These are phyloP conservation scores for Aspergillus uvarum DNA, from an alignment of 2,329 filamentous ascomycete genomes.

Conservation along the genomic window DNA sequence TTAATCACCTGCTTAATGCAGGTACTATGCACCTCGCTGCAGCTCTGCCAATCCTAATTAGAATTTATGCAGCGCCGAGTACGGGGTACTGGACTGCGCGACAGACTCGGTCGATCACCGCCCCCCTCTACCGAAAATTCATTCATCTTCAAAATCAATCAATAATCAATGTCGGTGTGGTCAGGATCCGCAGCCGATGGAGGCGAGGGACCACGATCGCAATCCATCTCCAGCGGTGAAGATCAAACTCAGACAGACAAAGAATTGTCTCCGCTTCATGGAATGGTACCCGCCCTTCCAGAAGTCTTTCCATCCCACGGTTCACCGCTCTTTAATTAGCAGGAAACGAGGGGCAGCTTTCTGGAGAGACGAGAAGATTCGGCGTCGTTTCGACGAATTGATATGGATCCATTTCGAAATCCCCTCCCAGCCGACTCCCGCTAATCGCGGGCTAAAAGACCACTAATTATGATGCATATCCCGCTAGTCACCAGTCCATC, in stretches of 20 bases:
- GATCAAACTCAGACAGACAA: conserved; percentile 11
- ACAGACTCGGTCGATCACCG: background rate
- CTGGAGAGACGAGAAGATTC: background rate
- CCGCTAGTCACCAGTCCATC: background rate
- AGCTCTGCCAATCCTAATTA: conserved; percentile 4
- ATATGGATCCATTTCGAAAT: background rate
- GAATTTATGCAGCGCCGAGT: background rate
- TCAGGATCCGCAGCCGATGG: conserved; percentile 4
- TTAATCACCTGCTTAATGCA: background rate
- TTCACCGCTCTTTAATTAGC: conserved; percentile 17
- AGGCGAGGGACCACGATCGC: conserved; percentile 9
- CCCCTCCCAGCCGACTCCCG: background rate
- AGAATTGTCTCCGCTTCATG: conserved; percentile 11
- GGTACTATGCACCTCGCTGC: conserved; percentile 7
- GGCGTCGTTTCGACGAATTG: background rate
- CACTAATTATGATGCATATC: conserved; percentile 5
- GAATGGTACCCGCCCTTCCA: conserved; percentile 15
- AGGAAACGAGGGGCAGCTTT: background rate
- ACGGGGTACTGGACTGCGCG: background rate
- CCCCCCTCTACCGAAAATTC: background rate
- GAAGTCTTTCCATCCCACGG: conserved; percentile 19
- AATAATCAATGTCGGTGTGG: conserved; percentile 1
- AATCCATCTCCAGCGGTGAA: conserved; percentile 8
- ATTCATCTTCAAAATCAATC: background rate
- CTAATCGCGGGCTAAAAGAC: conserved; percentile 2